Evolutionary conservation across 306 rosid genomes (phyloP).

Genomic region (Gastrolobium bilobum): DNA sequence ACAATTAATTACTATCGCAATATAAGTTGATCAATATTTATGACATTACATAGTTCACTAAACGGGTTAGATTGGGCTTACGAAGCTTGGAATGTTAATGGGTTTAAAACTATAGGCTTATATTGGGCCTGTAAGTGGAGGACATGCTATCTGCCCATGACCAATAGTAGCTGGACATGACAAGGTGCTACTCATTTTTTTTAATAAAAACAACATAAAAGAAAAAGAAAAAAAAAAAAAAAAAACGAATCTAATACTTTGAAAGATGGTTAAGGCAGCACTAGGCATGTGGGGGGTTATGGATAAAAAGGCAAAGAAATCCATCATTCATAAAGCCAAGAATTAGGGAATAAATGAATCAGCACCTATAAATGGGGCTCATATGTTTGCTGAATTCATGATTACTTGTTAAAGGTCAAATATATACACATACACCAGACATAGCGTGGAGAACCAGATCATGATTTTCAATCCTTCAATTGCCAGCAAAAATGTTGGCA

Average conservation of each 20-base stretch:
- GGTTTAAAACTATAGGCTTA: no score
- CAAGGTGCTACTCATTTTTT: not conserved
- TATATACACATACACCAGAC: conserved; percentile 21
- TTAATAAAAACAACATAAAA: not conserved
- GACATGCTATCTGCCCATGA: not conserved
- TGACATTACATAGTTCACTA: not conserved
- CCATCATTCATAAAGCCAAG: conserved; percentile 55
- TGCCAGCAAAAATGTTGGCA: conserved; percentile 47
- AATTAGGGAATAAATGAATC: conserved; percentile 49
- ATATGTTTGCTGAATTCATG: conserved; percentile 49
- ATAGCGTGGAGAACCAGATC: conserved; percentile 56
- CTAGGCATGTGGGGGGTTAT: conserved; percentile 54
- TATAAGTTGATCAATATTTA: not conserved
- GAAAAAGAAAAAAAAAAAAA: not conserved
- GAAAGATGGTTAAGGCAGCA: conserved; percentile 45
- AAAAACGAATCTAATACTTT: conserved; percentile 40
- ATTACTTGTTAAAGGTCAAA: conserved; percentile 50
- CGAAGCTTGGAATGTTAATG: not conserved
- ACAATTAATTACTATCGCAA: no score
- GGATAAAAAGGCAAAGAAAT: conserved; percentile 57
- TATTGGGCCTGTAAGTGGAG: not conserved
- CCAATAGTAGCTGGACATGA: not conserved
- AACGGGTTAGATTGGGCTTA: not conserved
- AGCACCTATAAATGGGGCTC: conserved; percentile 57
- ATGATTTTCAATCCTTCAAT: conserved; percentile 51